phyloP scores from a whole-genome alignment of 305 asterid genomes.

The Euphrasia arctica region DNA sequence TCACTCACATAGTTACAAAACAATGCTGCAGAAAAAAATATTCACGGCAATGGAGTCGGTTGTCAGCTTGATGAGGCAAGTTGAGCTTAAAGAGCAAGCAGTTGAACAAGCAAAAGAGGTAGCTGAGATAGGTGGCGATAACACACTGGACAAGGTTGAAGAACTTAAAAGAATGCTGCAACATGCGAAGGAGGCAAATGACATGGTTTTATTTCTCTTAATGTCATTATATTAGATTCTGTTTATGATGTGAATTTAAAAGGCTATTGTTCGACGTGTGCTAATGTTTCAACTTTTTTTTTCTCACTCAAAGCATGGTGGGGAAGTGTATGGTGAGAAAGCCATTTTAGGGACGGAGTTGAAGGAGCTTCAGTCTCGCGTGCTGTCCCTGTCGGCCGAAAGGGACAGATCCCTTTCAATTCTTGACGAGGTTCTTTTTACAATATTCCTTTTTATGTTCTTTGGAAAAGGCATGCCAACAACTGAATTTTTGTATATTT shows the following conservation, averaged over 20 bases:
- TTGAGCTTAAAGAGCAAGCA: constrained; percentile 65
- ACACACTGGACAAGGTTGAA: constrained; percentile 45
- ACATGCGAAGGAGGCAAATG: constrained; percentile 75
- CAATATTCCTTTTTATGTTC: constrained; percentile 9
- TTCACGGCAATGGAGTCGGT: constrained; percentile 62
- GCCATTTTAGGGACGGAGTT: constrained; percentile 62
- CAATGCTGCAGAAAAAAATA: constrained; percentile 59
- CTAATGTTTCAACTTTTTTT: too few relatives aligned
- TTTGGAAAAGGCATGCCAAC: too few relatives aligned
- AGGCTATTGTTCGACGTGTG: too few relatives aligned
- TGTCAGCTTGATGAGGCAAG: constrained; percentile 62
- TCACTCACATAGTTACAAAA: constrained; percentile 14
- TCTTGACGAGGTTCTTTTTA: constrained; percentile 60
- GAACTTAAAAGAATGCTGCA: constrained; percentile 56
- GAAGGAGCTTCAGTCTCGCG: constrained; percentile 86
- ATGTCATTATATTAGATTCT: constrained; percentile 10
- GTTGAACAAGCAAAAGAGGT: constrained; percentile 58
- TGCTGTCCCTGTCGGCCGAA: constrained; percentile 59
- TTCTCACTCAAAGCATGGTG: too few relatives aligned
- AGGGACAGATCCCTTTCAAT: constrained; percentile 66
- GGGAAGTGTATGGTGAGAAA: too few relatives aligned
- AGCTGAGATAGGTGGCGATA: constrained; percentile 50
- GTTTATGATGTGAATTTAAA: background rate
- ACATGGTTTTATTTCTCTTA: constrained; percentile 48
- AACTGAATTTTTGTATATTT: too few relatives aligned